These are phyloP conservation scores for Physaria fendleri DNA, from an alignment of 345 rosid genomes.

Conservation along the genomic window DNA sequence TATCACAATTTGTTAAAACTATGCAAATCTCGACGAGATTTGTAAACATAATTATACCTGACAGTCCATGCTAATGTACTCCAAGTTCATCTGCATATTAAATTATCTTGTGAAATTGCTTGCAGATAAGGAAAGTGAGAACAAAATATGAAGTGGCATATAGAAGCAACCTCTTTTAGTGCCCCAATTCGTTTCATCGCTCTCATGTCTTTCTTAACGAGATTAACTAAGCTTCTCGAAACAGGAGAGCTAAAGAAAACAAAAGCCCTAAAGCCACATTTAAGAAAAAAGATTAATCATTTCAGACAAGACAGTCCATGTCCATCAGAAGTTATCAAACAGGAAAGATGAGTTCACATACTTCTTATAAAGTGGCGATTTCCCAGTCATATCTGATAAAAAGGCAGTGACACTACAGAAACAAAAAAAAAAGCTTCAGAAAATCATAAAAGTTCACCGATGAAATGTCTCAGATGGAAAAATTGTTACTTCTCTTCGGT, in stretches of 20 bases:
- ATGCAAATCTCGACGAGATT: neutral
- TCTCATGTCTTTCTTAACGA: slow-evolving; percentile 66
- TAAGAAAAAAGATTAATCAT: neutral
- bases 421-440: neutral
- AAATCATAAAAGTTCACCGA: slow-evolving; percentile 32
- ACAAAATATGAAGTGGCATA: neutral
- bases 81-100: slow-evolving; percentile 93
- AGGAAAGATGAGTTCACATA: slow-evolving; percentile 36
- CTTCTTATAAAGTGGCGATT: slow-evolving; percentile 82
- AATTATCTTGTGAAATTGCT: neutral
- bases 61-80: slow-evolving; percentile 80
- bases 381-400: slow-evolving; percentile 93
- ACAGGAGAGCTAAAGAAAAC: slow-evolving; percentile 94
- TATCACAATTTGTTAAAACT: neutral
- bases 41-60: slow-evolving; percentile 48
- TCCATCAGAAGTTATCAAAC: neutral
- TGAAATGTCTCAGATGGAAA: slow-evolving; percentile 58
- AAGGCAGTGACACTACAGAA: slow-evolving; percentile 65
- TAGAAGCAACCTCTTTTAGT: slow-evolving; percentile 63
- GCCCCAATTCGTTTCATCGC: slow-evolving; percentile 83
- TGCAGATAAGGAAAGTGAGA: neutral
- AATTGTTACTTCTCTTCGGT: slow-evolving; percentile 66
- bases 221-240: slow-evolving; percentile 66
- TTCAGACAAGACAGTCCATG: no score
- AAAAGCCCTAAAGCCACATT: slow-evolving; percentile 57